These are phyloP conservation scores for Mucor piriformis DNA, from an alignment of 371 early-diverging fungal species.

Conservation along the genomic window DNA sequence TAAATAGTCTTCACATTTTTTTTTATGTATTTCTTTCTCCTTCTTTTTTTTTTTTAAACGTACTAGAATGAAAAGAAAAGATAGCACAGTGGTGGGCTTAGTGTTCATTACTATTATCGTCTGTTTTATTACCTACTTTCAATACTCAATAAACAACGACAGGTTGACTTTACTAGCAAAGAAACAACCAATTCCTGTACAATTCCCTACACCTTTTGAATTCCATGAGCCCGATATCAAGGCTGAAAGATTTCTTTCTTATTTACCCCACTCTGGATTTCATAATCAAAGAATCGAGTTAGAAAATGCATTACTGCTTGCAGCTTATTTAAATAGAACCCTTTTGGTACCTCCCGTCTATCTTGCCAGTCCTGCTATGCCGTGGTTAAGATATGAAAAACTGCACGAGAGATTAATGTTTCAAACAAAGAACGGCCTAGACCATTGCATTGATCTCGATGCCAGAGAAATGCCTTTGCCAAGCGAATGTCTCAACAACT, in stretches of 20 bases:
- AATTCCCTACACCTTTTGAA: conserved; percentile 24
- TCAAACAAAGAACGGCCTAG: conserved; percentile 63
- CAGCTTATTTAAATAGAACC: conserved; percentile 61
- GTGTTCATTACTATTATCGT: background rate
- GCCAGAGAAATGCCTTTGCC: conserved; percentile 48
- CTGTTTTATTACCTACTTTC: conserved; percentile 3
- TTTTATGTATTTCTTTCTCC: conserved; percentile 1
- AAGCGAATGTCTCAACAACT: conserved; percentile 61
- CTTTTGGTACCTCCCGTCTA: conserved; percentile 64
- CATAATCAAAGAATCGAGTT: conserved; percentile 66
- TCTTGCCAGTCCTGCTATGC: conserved; percentile 59
- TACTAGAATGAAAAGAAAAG: conserved; percentile 21
- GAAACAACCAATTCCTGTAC: conserved; percentile 20
- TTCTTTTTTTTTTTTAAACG: background rate
- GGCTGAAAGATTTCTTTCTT: conserved; percentile 52
- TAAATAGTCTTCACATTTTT: background rate
- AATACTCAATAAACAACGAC: conserved; percentile 4
- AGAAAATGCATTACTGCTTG: conserved; percentile 64
- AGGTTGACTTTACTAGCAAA: background rate
- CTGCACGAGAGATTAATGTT: conserved; percentile 57
- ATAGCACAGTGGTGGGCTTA: background rate
- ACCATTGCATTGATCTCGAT: conserved; percentile 46
- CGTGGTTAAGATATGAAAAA: conserved; percentile 56
- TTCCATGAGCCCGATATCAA: conserved; percentile 4
- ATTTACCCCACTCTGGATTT: conserved; percentile 68